Conservation (phyloP, 2,329 filamentous ascomycete genomes). For the Dryadomyces quercivorus region DNA sequence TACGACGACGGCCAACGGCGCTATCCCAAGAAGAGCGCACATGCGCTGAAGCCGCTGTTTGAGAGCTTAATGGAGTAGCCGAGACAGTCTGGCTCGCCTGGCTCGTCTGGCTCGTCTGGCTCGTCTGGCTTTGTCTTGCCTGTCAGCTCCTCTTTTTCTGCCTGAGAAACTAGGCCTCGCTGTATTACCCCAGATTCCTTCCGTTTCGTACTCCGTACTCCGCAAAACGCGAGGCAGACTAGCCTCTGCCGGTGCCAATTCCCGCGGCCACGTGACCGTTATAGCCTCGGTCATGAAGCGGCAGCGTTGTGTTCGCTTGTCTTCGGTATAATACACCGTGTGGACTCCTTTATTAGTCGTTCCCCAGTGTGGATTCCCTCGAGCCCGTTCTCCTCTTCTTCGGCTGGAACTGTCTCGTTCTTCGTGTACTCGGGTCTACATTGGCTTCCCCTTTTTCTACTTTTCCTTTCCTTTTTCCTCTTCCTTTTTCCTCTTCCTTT, state of each 20-base stretch:
- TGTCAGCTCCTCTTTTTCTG: not conserved
- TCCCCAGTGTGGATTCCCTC: not conserved
- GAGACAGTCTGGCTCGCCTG: too few species aligned
- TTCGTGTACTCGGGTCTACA: too few species aligned
- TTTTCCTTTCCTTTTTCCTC: not conserved
- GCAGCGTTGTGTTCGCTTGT: not conserved
- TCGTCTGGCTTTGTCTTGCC: too few species aligned
- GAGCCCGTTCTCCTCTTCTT: not conserved
- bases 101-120: too few species aligned
- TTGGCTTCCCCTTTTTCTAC: too few species aligned
- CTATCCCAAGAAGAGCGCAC: slow-evolving; percentile 74
- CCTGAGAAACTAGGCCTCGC: not conserved
- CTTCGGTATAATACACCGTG: not conserved
- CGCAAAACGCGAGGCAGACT: not conserved
- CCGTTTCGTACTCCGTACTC: not conserved
- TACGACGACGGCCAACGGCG: slow-evolving; percentile 70
- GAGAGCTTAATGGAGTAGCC: slow-evolving; percentile 51
- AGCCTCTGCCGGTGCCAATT: not conserved
- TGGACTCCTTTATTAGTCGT: too few species aligned
- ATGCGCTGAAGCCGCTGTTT: slow-evolving; percentile 58
- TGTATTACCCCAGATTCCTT: not conserved
- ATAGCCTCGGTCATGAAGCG: not conserved
- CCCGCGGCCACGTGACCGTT: not conserved
- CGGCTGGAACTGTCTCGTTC: not conserved
- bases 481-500: not conserved